Percentiles rank a stretch among this genome's conserved stretches.
phyloP scores from a whole-genome alignment of 768 basidiomycete species.

The Botryobasidium botryosum region DNA sequence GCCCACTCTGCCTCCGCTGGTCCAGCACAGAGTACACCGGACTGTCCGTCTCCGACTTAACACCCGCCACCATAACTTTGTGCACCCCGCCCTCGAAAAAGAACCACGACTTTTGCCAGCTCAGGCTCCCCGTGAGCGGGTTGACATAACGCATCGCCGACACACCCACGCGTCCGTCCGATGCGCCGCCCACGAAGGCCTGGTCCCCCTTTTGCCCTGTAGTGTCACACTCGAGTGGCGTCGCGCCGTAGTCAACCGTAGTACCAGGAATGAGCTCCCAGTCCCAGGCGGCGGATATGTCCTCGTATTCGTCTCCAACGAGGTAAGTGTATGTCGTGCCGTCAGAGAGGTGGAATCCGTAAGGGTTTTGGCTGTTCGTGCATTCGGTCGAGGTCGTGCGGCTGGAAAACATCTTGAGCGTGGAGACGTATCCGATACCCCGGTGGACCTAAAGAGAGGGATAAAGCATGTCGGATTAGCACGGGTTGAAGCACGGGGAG shows the following conservation, averaged over 20 bases:
- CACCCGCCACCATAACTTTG: conserved; percentile 39
- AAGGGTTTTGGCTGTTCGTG: conserved; percentile 31
- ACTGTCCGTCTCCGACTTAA: conserved; percentile 26
- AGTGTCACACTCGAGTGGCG: conserved; percentile 31
- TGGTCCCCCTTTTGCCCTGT: conserved; percentile 31
- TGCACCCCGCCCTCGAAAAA: conserved; percentile 49
- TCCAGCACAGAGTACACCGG: conserved; percentile 51
- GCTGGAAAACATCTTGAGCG: conserved; percentile 44
- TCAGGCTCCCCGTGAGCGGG: conserved; percentile 34
- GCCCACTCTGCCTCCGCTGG: conserved; percentile 33
- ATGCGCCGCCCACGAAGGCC: conserved; percentile 47
- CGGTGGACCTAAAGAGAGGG: conserved; percentile 35
- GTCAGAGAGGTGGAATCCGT: conserved; percentile 54
- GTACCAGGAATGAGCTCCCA: conserved; percentile 65
- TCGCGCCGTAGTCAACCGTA: conserved; percentile 45
- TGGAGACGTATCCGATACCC: conserved; percentile 38
- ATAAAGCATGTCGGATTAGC: background rate
- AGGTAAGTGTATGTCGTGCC: conserved; percentile 48
- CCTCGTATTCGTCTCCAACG: conserved; percentile 51
- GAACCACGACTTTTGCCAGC: conserved; percentile 60
- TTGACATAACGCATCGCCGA: conserved; percentile 53
- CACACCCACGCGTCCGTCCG: conserved; percentile 37
- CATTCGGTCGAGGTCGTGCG: conserved; percentile 48
- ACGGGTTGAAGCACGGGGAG: background rate
- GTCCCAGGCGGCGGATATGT: conserved; percentile 56